A percentile compares a stretch with the other conserved stretches of the same genome.
Evolutionary conservation across 2,329 filamentous ascomycete species (phyloP).

Genomic region (Penicillium sp.): DNA sequence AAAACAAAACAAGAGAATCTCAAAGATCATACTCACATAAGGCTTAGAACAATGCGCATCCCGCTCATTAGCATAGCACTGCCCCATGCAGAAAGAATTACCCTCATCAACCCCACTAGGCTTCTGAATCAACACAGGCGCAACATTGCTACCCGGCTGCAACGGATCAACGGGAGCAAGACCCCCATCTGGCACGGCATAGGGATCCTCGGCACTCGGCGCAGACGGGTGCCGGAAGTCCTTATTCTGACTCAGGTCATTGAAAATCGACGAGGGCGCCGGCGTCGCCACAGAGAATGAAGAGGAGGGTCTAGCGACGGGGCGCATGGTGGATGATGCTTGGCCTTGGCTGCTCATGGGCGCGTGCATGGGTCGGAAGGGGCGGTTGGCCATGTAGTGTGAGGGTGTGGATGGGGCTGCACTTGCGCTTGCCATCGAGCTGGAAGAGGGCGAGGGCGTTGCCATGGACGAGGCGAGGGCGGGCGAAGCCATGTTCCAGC

Average conservation of each 20-base stretch:
- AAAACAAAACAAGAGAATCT: not conserved
- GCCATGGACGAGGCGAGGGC: not conserved
- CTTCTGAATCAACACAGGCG: slow-evolving; percentile 8
- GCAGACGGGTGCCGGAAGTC: too few relatives aligned
- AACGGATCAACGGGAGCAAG: slow-evolving; percentile 14
- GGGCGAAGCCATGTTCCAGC: not conserved
- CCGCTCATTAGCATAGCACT: slow-evolving; percentile 10
- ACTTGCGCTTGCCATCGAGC: not conserved
- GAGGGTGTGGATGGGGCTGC: not conserved
- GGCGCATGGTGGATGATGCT: not conserved
- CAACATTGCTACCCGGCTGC: slow-evolving; percentile 11
- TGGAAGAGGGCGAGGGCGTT: not conserved
- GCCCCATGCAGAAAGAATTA: slow-evolving; percentile 20
- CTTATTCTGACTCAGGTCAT: not conserved
- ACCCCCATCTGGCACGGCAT: not conserved
- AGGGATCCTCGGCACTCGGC: not conserved
- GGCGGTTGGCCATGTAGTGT: not conserved
- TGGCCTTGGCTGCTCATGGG: not conserved
- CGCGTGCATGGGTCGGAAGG: not conserved
- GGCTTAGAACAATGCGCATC: slow-evolving; percentile 14
- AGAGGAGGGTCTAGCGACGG: not conserved
- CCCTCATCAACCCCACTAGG: slow-evolving; percentile 15
- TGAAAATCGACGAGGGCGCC: not conserved
- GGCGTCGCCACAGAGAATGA: not conserved
- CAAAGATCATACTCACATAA: slow-evolving; percentile 13